Evolutionary conservation across 768 basidiomycete genomes (phyloP), one percentile per base, ranked within the genome.

Genomic region (Hydnomerulius pinastri): DNA sequence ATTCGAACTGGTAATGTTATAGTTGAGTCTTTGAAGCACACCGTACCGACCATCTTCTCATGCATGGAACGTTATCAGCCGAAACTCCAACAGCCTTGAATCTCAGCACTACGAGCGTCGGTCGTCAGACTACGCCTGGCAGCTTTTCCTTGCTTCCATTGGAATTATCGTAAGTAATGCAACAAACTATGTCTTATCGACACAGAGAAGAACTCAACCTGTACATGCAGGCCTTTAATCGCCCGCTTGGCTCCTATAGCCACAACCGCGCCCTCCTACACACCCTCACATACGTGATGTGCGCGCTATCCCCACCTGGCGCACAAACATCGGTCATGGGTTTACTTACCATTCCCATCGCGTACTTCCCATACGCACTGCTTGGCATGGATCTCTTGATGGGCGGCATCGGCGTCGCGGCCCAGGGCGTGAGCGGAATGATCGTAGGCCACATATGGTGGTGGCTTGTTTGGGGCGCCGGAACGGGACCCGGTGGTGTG

Each of bases 401-500:
- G 51, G 82, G 70, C 10, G 87, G 87, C 4, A 79, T 83, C 0
- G 32, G 51, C 1, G 79, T 77, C 3, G 87, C 84, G 4, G 78
- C 81, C 6, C 60, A 73, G 23, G 71, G 78, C 21, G 63, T 90
- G 41, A 83, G 85, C 0, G 92, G 92, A 7, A 77, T 87, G 28
- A 76, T 90, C 27, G 79, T 85, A 2, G 92, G 92, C 0, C 90
- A 94, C 63, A 64, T 80, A 8, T 93, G 90, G 87, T 91, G 86
- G 83, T 89, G 83, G 84, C 62, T 72, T 21, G 75, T 90, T 7
- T 84, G 83, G 76, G 78, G 80, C 21, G 50, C 65, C 8, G 70
- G 71, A 27, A 71, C 66, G 15, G 62, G 73, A n/a, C 76, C 64
- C 59, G 60, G 77, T 23, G 76, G 67, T 29, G 43, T 56, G 32